Base-by-base conservation (phyloP, 2,329 filamentous ascomycete species). In the Esteya vermicola region DNA sequence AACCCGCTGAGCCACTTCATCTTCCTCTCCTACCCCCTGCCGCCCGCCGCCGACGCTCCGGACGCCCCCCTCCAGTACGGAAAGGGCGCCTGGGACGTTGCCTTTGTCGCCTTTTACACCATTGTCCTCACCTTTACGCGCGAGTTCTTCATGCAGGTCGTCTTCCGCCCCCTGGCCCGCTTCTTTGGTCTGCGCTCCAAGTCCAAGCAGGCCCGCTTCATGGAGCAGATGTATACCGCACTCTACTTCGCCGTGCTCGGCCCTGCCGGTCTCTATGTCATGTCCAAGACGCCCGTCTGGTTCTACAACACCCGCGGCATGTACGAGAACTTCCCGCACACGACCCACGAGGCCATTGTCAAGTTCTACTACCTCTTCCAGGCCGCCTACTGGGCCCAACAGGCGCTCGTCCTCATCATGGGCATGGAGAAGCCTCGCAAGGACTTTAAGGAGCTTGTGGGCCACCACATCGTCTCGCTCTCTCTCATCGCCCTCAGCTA, bases 331-430 rank as follows among this genome's bases (percentile, higher is more conserved):
- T 94, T 85, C 58, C 88, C 88, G 6, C 88, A 95, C 60, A 72
- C 73, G 51, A 79, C 81, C 22, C 85, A 93, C 55, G 79, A 83
- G 47, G 83, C 68, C 43, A 52, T 72, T 30, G 86, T 95, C 73
- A 96, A 96, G 67, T 85, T 89, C 44, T 96, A 95, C 64, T 96
- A 96, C 58, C 70, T 96, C 47, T 82, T 95, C 52, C 79, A 96
- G 63, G 89, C 85, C 33, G 83, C 82, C 48, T 96, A 94, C 69
- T 96, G 89, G 89, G 77, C 83, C 4, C 88, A 95, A 67, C 88
- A 95, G 65, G 83, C 81, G 38, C 82, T 96, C 50, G 88, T 95
- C 16, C 65, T 95, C 45, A 53, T 93, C 43, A 65, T 95, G 39
- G 83, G 84, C 58, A 72, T 94, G 59, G 88, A 96, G 68, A 93